phyloP scores from a whole-genome alignment of 2,329 filamentous ascomycete genomes.

The Trichoderma koningii region DNA sequence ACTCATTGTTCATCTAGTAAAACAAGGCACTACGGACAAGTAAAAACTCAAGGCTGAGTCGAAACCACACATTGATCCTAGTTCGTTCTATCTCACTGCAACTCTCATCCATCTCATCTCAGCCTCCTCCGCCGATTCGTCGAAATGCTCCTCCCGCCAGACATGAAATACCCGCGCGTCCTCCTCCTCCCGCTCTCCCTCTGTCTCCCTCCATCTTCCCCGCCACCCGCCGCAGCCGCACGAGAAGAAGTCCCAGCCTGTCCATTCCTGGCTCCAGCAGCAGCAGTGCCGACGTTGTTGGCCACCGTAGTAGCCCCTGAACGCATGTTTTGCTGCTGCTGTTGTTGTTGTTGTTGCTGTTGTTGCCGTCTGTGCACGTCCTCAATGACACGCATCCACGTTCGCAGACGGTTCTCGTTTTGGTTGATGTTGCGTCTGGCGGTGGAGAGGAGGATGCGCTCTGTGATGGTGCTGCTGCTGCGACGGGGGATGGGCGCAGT shows the following conservation, averaged over 20 bases:
- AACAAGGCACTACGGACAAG: no score
- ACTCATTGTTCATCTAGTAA: no score
- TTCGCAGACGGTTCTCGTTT: constrained; percentile 4
- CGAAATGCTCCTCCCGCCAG: constrained; percentile 21
- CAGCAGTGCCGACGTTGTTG: neutral
- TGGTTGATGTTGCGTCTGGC: neutral
- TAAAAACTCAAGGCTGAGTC: no score
- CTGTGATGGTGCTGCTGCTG: neutral
- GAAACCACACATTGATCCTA: no score
- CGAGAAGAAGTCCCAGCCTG: neutral
- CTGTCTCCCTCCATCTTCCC: no score
- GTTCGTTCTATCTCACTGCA: no score
- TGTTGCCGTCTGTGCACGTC: neutral
- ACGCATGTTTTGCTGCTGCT: no score
- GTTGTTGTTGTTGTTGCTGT: no score
- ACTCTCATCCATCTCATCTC: neutral
- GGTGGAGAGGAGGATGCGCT: neutral
- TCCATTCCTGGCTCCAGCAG: neutral
- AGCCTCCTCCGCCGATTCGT: constrained; percentile 4
- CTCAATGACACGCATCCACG: constrained; percentile 16
- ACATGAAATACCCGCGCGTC: neutral
- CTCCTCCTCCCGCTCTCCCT: neutral
- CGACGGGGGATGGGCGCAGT: neutral
- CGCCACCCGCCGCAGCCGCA: neutral
- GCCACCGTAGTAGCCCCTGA: neutral